These are phyloP conservation scores for Botrytis elliptica DNA, from an alignment of 2,329 filamentous ascomycete species.

Conservation along the genomic window DNA sequence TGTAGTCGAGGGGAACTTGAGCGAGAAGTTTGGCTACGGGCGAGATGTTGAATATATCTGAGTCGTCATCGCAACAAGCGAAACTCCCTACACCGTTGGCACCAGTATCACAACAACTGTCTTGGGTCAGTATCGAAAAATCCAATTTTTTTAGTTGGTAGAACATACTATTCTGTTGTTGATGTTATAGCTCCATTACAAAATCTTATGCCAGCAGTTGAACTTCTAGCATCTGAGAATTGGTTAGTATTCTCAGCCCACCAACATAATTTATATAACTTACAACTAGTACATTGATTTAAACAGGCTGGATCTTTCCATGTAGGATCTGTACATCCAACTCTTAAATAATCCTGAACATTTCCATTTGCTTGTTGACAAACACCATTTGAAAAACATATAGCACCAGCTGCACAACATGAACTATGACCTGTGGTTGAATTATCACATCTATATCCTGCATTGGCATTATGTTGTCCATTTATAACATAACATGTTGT, in stretches of 20 bases:
- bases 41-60: constrained; percentile 10
- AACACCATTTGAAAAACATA: constrained; percentile 32
- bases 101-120: constrained; percentile 19
- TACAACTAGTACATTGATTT: constrained; percentile 29
- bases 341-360: constrained; percentile 30
- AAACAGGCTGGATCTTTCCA: constrained; percentile 31
- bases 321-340: constrained; percentile 33
- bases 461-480: constrained; percentile 21
- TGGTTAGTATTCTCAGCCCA: neutral
- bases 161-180: constrained; percentile 29
- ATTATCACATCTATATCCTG: constrained; percentile 30
- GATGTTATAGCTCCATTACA: constrained; percentile 27
- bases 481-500: constrained; percentile 30
- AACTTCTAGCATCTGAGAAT: constrained; percentile 25
- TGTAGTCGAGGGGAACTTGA: constrained; percentile 12
- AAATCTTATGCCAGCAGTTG: constrained; percentile 29
- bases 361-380: constrained; percentile 27
- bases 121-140: neutral
- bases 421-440: constrained; percentile 28
- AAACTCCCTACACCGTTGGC: constrained; percentile 14
- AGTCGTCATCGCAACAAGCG: constrained; percentile 11
- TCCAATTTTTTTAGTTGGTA: neutral
- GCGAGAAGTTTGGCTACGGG: constrained; percentile 2
- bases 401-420: constrained; percentile 28
- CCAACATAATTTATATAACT: constrained; percentile 7